Evolutionary conservation across 139 green algal species (phyloP), one percentile per base, ranked within the genome.

Genomic region (Closterium sp.): DNA sequence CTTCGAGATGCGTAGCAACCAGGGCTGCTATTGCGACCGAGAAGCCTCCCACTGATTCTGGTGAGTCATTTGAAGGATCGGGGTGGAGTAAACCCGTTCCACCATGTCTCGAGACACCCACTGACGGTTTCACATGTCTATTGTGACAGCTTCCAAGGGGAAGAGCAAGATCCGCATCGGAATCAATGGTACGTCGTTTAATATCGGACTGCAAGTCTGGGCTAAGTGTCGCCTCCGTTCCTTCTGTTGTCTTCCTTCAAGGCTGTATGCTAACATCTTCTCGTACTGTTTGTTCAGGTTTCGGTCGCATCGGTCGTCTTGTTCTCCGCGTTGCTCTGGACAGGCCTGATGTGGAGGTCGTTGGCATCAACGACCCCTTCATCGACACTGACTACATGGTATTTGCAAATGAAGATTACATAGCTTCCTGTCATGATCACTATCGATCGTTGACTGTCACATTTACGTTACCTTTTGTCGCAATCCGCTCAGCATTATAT

Each of bases 381-480:
- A 93, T 94, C 38, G 88, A 92, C n/a, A 93, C 91, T 33, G 55
- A 94, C 9, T 94, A 94, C 88, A 93, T 93, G 91, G 91, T 94
- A 89, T 76, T 76, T 76, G 16, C 55, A 28, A 16, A 76, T 76
- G 55, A 76, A 7, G 4, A 76, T 2, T 76, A 16, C 16, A 76
- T 76, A 2, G 25, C 55, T 28, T 66, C 38, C 3, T 66, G 38
- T 9, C 25, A 19, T 76, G 16, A 4, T 76, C 55, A 28, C 25
- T 19, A 28, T 76, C 25, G 16, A 4, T 76, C 55, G 4, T 76
- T 19, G 4, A 28, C 25, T 28, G 55, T 4, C 55, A 76, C 55
- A 28, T 76, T 2, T 25, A 76, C 25, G 16, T 76, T 28, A 28
- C 55, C 1, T 28, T 76, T 76, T 76, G 16, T 3, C 55, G 25